phyloP scores from a whole-genome alignment of 2,329 filamentous ascomycete genomes.

The Trichoderma sp. region DNA sequence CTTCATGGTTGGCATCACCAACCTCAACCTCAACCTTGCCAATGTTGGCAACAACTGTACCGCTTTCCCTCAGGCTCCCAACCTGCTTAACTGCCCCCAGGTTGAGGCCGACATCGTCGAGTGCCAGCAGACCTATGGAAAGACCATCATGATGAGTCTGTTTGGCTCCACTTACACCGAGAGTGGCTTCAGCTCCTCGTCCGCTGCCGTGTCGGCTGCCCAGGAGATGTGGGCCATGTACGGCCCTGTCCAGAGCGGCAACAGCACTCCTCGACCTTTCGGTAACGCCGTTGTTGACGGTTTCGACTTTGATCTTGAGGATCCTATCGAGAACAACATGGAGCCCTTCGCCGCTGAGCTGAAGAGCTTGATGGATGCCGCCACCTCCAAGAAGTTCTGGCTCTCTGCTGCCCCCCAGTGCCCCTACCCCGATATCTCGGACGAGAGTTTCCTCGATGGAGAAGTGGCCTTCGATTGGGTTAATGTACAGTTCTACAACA shows the following conservation, averaged over 20 bases:
- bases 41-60: slow-evolving; percentile 63
- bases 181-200: slow-evolving; percentile 59
- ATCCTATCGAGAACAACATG: slow-evolving; percentile 56
- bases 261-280: slow-evolving; percentile 62
- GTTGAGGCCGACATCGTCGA: slow-evolving; percentile 58
- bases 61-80: slow-evolving; percentile 45
- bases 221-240: slow-evolving; percentile 70
- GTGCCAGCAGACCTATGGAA: slow-evolving; percentile 61
- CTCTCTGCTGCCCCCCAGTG: slow-evolving; percentile 70
- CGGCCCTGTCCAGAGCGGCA: slow-evolving; percentile 53
- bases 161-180: slow-evolving; percentile 66
- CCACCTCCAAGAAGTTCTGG: slow-evolving; percentile 57
- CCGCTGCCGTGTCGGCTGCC: slow-evolving; percentile 57
- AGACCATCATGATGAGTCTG: slow-evolving; percentile 71
- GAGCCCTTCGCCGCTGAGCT: slow-evolving; percentile 60
- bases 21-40: slow-evolving; percentile 62
- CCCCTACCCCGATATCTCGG: slow-evolving; percentile 62
- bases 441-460: slow-evolving; percentile 56
- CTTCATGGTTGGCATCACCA: slow-evolving; percentile 61
- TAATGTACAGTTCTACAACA: slow-evolving; percentile 70
- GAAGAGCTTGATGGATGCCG: slow-evolving; percentile 55
- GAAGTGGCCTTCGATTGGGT: slow-evolving; percentile 59
- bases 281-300: slow-evolving; percentile 67
- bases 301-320: slow-evolving; percentile 77
- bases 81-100: slow-evolving; percentile 61